A percentile compares a stretch with the other conserved stretches of the same genome.
These are phyloP conservation scores for Rhazya stricta DNA, from an alignment of 257 asterid species.

Conservation along the genomic window DNA sequence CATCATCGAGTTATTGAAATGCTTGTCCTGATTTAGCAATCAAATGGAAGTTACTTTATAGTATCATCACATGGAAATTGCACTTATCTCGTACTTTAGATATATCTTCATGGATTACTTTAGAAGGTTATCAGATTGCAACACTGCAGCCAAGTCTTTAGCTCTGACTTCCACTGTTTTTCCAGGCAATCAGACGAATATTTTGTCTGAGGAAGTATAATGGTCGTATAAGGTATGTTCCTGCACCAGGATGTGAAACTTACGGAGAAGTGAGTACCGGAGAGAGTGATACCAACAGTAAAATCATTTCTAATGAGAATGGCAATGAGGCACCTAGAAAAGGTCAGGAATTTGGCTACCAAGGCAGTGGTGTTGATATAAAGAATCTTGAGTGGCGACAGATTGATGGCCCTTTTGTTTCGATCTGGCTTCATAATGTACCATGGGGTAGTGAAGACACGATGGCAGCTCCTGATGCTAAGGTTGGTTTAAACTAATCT, in stretches of 20 bases:
- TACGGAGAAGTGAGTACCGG: slow-evolving; percentile 57
- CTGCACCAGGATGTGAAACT: slow-evolving; percentile 56
- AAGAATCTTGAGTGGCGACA: slow-evolving; percentile 69
- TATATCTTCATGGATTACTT: neutral
- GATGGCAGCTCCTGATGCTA: slow-evolving; percentile 93
- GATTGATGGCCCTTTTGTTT: slow-evolving; percentile 84
- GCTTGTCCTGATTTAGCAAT: neutral
- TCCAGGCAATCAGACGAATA: slow-evolving; percentile 76
- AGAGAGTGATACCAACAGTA: slow-evolving; percentile 29
- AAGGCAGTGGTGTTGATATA: slow-evolving; percentile 57
- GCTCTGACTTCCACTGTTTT: slow-evolving; percentile 9
- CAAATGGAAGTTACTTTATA: no score
- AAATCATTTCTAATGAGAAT: slow-evolving; percentile 28
- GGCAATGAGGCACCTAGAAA: slow-evolving; percentile 17
- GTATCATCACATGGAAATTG: neutral
- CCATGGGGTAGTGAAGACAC: slow-evolving; percentile 93
- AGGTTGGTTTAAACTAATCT: slow-evolving; percentile 45
- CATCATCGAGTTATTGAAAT: neutral
- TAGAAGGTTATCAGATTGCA: neutral
- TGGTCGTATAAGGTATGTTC: slow-evolving; percentile 68
- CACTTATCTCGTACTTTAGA: neutral
- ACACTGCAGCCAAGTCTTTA: neutral
- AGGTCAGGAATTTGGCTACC: slow-evolving; percentile 39
- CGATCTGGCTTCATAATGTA: slow-evolving; percentile 96
- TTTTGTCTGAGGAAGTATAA: slow-evolving; percentile 67